Evolutionary conservation across 805 yeast genomes (phyloP).

Genomic region (Kodamaea hsintzibuensis): DNA sequence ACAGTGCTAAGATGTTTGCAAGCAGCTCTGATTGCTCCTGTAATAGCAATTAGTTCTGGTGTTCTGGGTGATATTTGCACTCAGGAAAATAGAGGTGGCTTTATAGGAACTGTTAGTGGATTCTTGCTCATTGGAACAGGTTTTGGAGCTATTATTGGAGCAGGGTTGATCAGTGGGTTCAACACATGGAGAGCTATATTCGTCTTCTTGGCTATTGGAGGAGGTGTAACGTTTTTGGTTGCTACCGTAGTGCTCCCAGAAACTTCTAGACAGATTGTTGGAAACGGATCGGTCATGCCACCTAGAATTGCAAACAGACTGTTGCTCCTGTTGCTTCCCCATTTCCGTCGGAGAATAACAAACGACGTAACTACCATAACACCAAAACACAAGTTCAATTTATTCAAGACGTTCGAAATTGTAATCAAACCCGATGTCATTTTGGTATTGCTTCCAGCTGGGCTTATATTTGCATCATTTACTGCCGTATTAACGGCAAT

Average conservation of each 20-base stretch:
- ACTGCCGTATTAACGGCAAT: slow-evolving; percentile 66
- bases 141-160: slow-evolving; percentile 70
- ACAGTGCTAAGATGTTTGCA: slow-evolving; percentile 69
- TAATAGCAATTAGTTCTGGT: slow-evolving; percentile 69
- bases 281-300: slow-evolving; percentile 71
- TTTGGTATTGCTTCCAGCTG: slow-evolving; percentile 54
- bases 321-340: slow-evolving; percentile 37
- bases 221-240: slow-evolving; percentile 43
- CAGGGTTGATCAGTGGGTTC: slow-evolving; percentile 35
- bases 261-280: slow-evolving; percentile 69
- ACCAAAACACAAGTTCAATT: slow-evolving; percentile 3
- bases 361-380: slow-evolving; percentile 12
- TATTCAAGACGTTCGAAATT: slow-evolving; percentile 40
- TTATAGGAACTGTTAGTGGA: slow-evolving; percentile 66
- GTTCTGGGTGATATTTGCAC: slow-evolving; percentile 74
- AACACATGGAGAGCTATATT: slow-evolving; percentile 72
- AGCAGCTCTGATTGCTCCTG: slow-evolving; percentile 76
- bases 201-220: slow-evolving; percentile 69
- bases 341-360: slow-evolving; percentile 8
- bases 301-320: slow-evolving; percentile 38
- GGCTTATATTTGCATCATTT: slow-evolving; percentile 69
- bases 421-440: slow-evolving; percentile 45
- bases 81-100: slow-evolving; percentile 66
- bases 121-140: slow-evolving; percentile 71
- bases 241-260: slow-evolving; percentile 55